Evolutionary conservation across 1,284 basidiomycete genomes (phyloP), one percentile per base, ranked within the genome.

Genomic region (Heterobasidion occidentale): DNA sequence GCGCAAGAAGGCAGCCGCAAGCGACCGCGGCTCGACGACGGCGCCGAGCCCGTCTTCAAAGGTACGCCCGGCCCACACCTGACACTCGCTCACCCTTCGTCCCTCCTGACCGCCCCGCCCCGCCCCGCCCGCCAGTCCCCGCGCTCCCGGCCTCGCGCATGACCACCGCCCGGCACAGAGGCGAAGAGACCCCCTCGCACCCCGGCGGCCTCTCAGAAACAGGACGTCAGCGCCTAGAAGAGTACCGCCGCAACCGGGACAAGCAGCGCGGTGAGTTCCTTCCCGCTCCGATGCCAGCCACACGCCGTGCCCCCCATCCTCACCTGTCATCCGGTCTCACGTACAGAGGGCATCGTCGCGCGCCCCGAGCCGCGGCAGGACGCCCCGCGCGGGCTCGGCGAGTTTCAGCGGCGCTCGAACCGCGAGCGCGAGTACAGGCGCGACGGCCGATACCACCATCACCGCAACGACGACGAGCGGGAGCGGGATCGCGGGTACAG

Each of bases 171-270:
- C 81, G 94, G 11, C 84, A 90, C 59, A 75, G 88, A 62, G 90
- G 86, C 0, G 89, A 90, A 62, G 94, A 96, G 62, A 98, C 94
- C 0, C 94, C 94, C 0, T 95, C 94, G n/a, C 91, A 95, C 67
- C 88, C 91, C 1, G 88, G 91, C 51, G 95, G 94, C 11, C 73
- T 98, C 35, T 90, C 90, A 0, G 88, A 92, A 33, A 72, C 75
- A 1, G 92, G 88, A 9, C 77, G 85, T 33, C 77, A 79, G 62
- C 74, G 80, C 58, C 70, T 97, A 35, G 92, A 94, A 55, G 93
- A 94, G 59, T 73, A 90, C 64, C 78, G 88, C 55, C 79, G 76
- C 58, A 81, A 78, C 59, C 73, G 80, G 60, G 90, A 92, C 52
- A 85, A 79, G 60, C 83, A 83, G 65, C 71, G 77, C 72, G 88